These are phyloP conservation scores for Myxozyma vanderwaltii DNA, from an alignment of 805 yeast genomes.

Conservation along the genomic window DNA sequence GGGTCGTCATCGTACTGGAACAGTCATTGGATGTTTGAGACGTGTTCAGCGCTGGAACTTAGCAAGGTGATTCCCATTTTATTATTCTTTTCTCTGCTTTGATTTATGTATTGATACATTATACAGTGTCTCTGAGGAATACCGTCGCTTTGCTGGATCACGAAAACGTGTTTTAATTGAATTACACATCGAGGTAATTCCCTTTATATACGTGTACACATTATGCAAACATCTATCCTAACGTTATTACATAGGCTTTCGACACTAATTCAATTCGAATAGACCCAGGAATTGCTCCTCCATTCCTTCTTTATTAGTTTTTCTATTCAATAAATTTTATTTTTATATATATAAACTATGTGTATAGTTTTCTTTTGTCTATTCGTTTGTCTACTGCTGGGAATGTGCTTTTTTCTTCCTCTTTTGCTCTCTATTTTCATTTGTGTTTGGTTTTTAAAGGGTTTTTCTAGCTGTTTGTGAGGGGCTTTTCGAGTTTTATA, in stretches of 20 bases:
- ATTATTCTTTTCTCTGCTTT: neutral
- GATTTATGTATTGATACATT: neutral
- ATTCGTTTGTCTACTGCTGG: too few species aligned
- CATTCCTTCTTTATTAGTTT: slow-evolving; percentile 25
- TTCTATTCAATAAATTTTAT: neutral
- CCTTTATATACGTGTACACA: too few species aligned
- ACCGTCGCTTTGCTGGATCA: slow-evolving; percentile 88
- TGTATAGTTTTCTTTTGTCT: neutral
- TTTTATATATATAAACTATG: neutral
- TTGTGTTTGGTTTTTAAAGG: too few species aligned
- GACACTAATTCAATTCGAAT: slow-evolving; percentile 32
- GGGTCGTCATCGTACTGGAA: slow-evolving; percentile 98
- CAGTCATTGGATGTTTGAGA: slow-evolving; percentile 91
- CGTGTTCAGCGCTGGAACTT: slow-evolving; percentile 96
- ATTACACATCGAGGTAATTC: slow-evolving; percentile 67
- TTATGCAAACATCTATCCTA: neutral
- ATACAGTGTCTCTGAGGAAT: slow-evolving; percentile 82
- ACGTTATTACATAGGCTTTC: slow-evolving; percentile 24
- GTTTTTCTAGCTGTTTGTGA: too few species aligned
- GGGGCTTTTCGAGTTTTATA: too few species aligned
- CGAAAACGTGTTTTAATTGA: slow-evolving; percentile 90
- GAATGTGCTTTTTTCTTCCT: too few species aligned
- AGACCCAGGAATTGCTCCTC: slow-evolving; percentile 30
- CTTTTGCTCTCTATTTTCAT: too few species aligned
- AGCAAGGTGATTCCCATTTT: slow-evolving; percentile 48